Percentiles rank a stretch among this genome's conserved stretches.
phyloP scores from a whole-genome alignment of 345 rosid genomes.

The Salix dunnii region DNA sequence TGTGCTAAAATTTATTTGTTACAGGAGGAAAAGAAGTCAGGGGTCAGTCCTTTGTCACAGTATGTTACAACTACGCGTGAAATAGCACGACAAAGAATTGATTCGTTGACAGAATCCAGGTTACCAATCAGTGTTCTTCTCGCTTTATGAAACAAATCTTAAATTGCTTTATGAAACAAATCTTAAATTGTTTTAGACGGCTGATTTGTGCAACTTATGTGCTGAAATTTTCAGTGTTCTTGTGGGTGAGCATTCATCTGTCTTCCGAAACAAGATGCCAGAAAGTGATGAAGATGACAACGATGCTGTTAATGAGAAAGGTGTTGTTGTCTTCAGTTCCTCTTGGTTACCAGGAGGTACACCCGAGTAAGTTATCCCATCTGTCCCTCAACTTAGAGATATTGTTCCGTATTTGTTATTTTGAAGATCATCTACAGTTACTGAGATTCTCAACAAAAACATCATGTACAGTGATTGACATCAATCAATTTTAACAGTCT shows the following conservation, averaged over 20 bases:
- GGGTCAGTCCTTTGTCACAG: slow-evolving; percentile 64
- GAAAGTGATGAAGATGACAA: slow-evolving; percentile 63
- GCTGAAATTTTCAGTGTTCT: slow-evolving; percentile 50
- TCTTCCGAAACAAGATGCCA: slow-evolving; percentile 46
- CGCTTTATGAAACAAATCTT: background rate
- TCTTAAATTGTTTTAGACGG: background rate
- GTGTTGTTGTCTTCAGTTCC: slow-evolving; percentile 63
- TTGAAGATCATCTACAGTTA: background rate
- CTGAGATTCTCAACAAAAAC: background rate
- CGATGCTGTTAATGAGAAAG: slow-evolving; percentile 37
- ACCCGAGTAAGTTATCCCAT: slow-evolving; percentile 47
- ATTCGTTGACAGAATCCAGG: slow-evolving; percentile 83
- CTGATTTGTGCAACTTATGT: slow-evolving; percentile 6
- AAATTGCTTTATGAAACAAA: background rate
- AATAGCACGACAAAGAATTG: slow-evolving; percentile 67
- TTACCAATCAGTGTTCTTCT: slow-evolving; percentile 18
- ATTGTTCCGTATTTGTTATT: background rate
- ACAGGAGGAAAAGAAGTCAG: slow-evolving; percentile 63
- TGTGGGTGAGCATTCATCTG: slow-evolving; percentile 70
- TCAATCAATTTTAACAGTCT: background rate
- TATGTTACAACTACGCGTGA: slow-evolving; percentile 47
- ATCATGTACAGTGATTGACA: no score
- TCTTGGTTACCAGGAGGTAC: slow-evolving; percentile 78
- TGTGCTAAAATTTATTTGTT: background rate
- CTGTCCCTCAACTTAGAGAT: background rate